Evolutionary conservation across 371 early-diverging fungal species (phyloP).

Genomic region (Massospora cicadina): DNA sequence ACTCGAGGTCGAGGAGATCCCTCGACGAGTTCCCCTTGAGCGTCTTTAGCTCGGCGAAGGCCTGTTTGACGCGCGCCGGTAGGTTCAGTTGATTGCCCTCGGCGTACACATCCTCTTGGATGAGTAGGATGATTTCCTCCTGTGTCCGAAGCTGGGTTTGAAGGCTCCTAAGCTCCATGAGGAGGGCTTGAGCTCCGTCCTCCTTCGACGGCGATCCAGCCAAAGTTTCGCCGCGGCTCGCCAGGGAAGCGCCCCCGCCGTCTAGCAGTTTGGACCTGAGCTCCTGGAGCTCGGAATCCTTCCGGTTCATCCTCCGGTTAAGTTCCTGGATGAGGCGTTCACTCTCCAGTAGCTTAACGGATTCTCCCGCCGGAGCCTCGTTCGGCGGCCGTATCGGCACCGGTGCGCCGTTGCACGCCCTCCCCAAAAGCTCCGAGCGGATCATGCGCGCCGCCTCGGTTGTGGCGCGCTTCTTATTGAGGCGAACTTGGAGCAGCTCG

Average conservation of each 20-base stretch:
- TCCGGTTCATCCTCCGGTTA: background rate
- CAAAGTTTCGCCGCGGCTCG: background rate
- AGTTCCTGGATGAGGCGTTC: background rate
- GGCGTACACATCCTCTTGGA: background rate
- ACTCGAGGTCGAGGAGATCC: background rate
- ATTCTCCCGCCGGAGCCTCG: background rate
- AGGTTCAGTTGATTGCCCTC: background rate
- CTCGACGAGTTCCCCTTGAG: background rate
- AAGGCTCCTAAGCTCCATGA: background rate
- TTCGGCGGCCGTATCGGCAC: background rate
- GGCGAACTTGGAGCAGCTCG: background rate
- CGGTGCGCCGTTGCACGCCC: background rate
- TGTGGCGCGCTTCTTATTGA: conserved; percentile 4
- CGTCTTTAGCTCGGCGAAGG: background rate
- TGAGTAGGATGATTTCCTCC: background rate
- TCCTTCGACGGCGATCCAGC: background rate
- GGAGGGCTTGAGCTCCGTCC: background rate
- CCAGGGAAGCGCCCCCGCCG: background rate
- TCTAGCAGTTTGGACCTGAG: background rate
- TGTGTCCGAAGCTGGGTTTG: background rate
- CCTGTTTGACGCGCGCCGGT: background rate
- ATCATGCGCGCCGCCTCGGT: background rate
- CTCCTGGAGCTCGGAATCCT: background rate
- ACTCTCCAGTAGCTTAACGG: background rate
- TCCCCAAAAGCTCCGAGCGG: background rate